Evolutionary conservation across 805 yeast species (phyloP), one percentile per base, ranked within the genome.

Genomic region (Myxozyma sirexii): DNA sequence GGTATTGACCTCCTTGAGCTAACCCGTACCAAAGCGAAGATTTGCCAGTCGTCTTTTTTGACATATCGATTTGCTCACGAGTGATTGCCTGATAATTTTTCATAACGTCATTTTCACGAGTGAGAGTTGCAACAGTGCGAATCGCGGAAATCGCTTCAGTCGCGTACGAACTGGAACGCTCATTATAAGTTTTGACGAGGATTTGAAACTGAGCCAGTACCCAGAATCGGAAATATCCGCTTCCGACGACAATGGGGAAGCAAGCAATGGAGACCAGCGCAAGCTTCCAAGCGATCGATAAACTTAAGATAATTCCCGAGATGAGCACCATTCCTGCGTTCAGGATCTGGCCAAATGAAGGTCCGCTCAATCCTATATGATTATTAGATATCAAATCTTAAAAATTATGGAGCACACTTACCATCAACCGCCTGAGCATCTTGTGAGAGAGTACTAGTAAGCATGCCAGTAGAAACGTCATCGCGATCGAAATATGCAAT

Each of bases 231-330:
- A 72, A 43, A 67, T 75, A 77, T 5, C 79, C 79, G 44, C 75
- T 71, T 3, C 75, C 76, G 62, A 76, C 68, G 19, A 76, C 61
- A 13, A 60, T 19, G 8, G 64, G 64, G 19, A 77, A 63, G 37
- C 74, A 69, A 2, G 78, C 75, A n/a, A 71, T 64, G 27, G 76
- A 74, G 7, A 76, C 79, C 2, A 76, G 65, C 4, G 77, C 80
- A 5, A 76, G 67, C 19, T 76, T 60, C 79, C 79, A 75, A 44
- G 70, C 71, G 60, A 73, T 70, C 4, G 74, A 70, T 54, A 75
- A 68, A 23, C 76, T 75, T 15, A 76, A 68, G 35, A 74, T 71
- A n/a, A 76, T 62, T 50, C 78, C 77, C 39, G 73, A 77, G 8
- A 77, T 71, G 6, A 78, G 71, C 15, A 70, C 62, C 15, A 75